phyloP scores from a whole-genome alignment of 2,329 filamentous ascomycete genomes.

The Aureobasidium namibiae region DNA sequence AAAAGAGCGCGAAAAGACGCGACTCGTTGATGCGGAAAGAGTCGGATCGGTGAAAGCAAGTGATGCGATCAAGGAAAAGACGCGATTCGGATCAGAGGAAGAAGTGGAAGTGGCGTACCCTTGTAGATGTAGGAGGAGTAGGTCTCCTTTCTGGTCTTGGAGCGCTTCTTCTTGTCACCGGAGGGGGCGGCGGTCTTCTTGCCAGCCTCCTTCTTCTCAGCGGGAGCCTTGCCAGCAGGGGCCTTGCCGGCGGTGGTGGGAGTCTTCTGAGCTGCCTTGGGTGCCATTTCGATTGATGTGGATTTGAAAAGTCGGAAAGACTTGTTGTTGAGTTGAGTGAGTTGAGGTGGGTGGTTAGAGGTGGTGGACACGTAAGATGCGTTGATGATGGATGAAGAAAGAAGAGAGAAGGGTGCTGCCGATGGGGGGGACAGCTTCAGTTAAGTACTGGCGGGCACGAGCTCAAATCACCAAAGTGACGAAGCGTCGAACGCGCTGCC shows the following conservation, averaged over 20 bases:
- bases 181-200: constrained; percentile 94
- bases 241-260: constrained; percentile 90
- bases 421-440: constrained; percentile 29
- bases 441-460: constrained; percentile 11
- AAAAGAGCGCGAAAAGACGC: constrained; percentile 1
- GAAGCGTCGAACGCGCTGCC: neutral
- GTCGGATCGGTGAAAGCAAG: constrained; percentile 12
- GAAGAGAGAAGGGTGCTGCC: constrained; percentile 26
- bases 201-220: constrained; percentile 99
- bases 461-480: neutral
- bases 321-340: constrained; percentile 22
- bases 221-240: constrained; percentile 65
- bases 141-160: constrained; percentile 99
- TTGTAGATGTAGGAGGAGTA: constrained; percentile 99
- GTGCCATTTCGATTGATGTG: constrained; percentile 68
- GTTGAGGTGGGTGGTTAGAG: constrained; percentile 19
- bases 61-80: constrained; percentile 16
- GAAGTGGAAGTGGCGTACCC: constrained; percentile 48
- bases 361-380: constrained; percentile 24
- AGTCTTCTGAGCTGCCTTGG: constrained; percentile 98
- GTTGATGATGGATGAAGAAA: constrained; percentile 26
- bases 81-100: constrained; percentile 9
- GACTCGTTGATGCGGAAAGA: constrained; percentile 12
- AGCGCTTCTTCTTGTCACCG: constrained; percentile 99
- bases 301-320: constrained; percentile 20